phyloP scores from a whole-genome alignment of 495 filamentous ascomycete species.

The Hypoxylon perforatum region DNA sequence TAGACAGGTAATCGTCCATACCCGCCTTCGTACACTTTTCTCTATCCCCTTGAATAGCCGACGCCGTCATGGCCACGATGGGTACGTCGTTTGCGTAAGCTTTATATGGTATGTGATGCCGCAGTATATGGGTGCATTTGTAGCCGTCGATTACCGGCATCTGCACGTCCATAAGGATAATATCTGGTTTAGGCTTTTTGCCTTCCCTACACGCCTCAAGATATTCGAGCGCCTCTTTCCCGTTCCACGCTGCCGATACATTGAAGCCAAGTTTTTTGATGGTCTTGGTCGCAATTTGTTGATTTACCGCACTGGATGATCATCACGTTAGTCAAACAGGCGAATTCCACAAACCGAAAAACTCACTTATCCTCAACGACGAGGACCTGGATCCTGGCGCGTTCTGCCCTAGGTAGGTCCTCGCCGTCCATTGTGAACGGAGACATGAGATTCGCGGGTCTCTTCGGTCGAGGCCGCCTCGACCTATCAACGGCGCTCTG shows the following conservation, averaged over 20 bases:
- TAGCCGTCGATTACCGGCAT: slow-evolving; percentile 89
- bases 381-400: slow-evolving; percentile 69
- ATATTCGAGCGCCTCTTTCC: slow-evolving; percentile 79
- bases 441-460: slow-evolving; percentile 45
- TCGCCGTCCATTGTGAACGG: slow-evolving; percentile 43
- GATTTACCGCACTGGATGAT: slow-evolving; percentile 68
- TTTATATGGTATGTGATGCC: slow-evolving; percentile 69
- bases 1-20: slow-evolving; percentile 87
- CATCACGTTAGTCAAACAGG: slow-evolving; percentile 41
- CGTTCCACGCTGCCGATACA: slow-evolving; percentile 77
- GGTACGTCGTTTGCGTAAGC: slow-evolving; percentile 65
- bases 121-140: slow-evolving; percentile 75
- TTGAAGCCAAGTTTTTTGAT: slow-evolving; percentile 80
- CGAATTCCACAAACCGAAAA: neutral
- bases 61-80: slow-evolving; percentile 85
- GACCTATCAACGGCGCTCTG: slow-evolving; percentile 43
- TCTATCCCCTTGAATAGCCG: slow-evolving; percentile 80
- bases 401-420: slow-evolving; percentile 56
- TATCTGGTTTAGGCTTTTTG: slow-evolving; percentile 66
- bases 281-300: slow-evolving; percentile 79
- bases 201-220: slow-evolving; percentile 52
- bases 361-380: slow-evolving; percentile 82
- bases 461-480: slow-evolving; percentile 45
- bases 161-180: slow-evolving; percentile 91
- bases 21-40: slow-evolving; percentile 82